phyloP scores from a whole-genome alignment of 202 grass and related monocot genomes.

The Dendrocalamus latiflorus region DNA sequence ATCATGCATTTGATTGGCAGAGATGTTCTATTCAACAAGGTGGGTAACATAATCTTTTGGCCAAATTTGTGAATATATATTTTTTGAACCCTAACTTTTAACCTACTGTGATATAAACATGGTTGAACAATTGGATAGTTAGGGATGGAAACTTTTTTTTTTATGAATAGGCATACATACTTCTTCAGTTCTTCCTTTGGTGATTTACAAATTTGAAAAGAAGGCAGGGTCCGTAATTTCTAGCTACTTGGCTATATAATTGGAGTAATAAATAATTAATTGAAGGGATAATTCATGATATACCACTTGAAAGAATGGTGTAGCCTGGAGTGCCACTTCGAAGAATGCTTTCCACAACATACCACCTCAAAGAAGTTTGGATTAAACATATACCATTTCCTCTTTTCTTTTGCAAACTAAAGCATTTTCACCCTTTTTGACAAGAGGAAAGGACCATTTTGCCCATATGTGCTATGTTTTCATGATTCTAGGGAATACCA shows the following conservation, averaged over 20 bases:
- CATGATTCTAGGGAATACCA: no score
- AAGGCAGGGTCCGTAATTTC: not conserved
- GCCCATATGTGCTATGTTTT: no score
- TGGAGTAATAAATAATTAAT: not conserved
- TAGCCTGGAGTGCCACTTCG: no score
- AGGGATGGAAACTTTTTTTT: not conserved
- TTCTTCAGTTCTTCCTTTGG: not conserved
- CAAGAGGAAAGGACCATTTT: no score
- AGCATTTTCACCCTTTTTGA: no score
- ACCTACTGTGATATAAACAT: not conserved
- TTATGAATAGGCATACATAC: not conserved
- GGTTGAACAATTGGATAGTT: not conserved
- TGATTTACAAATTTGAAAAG: not conserved
- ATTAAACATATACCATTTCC: no score
- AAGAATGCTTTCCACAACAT: no score
- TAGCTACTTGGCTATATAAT: not conserved
- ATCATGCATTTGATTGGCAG: slow-evolving; percentile 98
- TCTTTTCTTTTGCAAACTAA: no score
- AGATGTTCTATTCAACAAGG: slow-evolving; percentile 99
- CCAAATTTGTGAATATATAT: not conserved
- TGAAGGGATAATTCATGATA: not conserved
- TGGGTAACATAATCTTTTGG: slow-evolving; percentile 15
- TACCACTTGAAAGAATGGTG: no score
- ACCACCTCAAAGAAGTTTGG: no score
- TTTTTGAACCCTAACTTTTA: not conserved